A percentile compares a stretch with the other conserved stretches of the same genome.
These are phyloP conservation scores for Zostera marina DNA, from an alignment of 116 monocot genomes.

Conservation along the genomic window DNA sequence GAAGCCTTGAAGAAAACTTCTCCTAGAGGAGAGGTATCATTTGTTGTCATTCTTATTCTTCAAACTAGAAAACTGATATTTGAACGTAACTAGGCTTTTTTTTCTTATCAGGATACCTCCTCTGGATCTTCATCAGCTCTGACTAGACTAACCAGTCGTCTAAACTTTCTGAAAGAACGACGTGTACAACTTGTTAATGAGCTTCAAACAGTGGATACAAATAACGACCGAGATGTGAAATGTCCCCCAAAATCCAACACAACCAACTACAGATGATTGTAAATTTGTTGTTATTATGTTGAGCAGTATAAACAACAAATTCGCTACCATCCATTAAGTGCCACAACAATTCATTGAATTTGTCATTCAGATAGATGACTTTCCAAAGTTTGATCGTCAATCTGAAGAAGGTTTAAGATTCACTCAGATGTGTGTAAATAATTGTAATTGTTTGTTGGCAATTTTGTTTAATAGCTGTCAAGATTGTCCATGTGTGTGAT, in stretches of 20 bases:
- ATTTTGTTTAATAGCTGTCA: too few species aligned
- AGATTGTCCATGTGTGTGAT: too few species aligned
- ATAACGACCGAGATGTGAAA: slow-evolving; percentile 2
- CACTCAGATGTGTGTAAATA: too few species aligned
- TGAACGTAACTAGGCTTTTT: neutral
- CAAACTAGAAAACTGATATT: neutral
- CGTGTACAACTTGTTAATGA: slow-evolving; percentile 49
- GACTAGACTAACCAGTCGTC: slow-evolving; percentile 46
- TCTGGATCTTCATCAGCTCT: slow-evolving; percentile 22
- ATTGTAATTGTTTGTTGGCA: too few species aligned
- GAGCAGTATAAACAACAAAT: neutral
- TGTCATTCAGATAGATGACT: too few species aligned
- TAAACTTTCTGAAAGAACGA: slow-evolving; percentile 72
- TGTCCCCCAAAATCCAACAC: slow-evolving; percentile 5
- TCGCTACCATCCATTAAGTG: neutral
- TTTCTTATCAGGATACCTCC: slow-evolving; percentile 24
- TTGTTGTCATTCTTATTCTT: slow-evolving; percentile 2
- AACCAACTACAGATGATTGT: slow-evolving; percentile 8
- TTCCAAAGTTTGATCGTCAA: too few species aligned
- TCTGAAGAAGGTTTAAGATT: too few species aligned
- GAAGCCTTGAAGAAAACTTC: slow-evolving; percentile 20
- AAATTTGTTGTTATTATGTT: neutral
- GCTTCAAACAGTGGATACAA: slow-evolving; percentile 23
- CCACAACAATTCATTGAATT: too few species aligned
- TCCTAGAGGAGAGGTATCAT: slow-evolving; percentile 27